Conservation (phyloP, 1,139 yeast genomes). For the Lodderomyces jiufengensis region DNA sequence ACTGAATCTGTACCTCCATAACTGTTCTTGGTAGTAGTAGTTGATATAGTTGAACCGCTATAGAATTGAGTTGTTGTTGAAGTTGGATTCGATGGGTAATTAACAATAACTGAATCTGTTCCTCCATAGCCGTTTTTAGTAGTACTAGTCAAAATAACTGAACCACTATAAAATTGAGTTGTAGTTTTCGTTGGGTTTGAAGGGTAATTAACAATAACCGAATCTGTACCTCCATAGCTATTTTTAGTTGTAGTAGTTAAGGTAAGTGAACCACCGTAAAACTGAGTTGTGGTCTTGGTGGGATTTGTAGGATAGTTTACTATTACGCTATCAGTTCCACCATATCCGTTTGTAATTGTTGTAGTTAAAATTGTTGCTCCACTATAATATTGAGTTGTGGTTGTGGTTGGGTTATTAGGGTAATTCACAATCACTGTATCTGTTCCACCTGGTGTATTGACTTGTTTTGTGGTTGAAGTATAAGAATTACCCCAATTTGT, state of each 20-base stretch:
- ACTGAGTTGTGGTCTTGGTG: conserved; percentile 3
- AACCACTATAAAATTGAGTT: conserved; percentile 13
- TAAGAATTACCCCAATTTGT: background rate
- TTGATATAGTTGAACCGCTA: background rate
- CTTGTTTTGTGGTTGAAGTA: conserved; percentile 8
- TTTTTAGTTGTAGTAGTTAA: conserved; percentile 12
- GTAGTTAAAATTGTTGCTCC: conserved; percentile 8
- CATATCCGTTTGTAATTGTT: conserved; percentile 13
- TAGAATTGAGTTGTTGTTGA: conserved; percentile 2
- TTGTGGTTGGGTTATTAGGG: conserved; percentile 15
- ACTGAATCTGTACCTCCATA: conserved; percentile 17
- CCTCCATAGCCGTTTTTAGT: conserved; percentile 9
- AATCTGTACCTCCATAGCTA: conserved; percentile 10
- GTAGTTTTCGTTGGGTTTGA: conserved; percentile 9
- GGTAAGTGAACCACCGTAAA: conserved; percentile 7
- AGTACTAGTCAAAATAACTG: conserved; percentile 9
- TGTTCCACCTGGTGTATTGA: conserved; percentile 13
- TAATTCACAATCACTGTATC: conserved; percentile 18
- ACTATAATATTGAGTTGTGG: conserved; percentile 13
- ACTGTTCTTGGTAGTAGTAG: conserved; percentile 9
- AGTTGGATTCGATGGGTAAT: conserved; percentile 16
- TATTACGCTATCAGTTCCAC: conserved; percentile 15
- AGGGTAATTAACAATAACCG: conserved; percentile 17
- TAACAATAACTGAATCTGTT: conserved; percentile 18
- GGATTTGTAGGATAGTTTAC: conserved; percentile 12